Evolutionary conservation across 768 basidiomycete genomes (phyloP).

Genomic region (Obba rivulosa): DNA sequence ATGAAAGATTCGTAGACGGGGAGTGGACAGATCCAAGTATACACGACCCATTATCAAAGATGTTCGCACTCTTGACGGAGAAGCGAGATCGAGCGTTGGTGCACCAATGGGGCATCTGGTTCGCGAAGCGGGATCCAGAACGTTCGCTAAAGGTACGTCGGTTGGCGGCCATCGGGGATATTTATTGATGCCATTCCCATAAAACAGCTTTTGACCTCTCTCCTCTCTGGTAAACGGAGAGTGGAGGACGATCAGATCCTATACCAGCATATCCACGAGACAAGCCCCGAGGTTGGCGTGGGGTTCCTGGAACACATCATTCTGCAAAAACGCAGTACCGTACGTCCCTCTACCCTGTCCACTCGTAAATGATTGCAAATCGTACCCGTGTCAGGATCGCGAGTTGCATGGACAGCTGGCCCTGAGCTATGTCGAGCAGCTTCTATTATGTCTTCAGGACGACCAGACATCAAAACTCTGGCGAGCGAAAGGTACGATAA

Average conservation of each 20-base stretch:
- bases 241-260: conserved; percentile 57
- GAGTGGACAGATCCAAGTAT: conserved; percentile 60
- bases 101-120: conserved; percentile 78
- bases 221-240: conserved; percentile 50
- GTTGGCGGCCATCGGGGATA: neutral
- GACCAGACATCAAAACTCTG: conserved; percentile 57
- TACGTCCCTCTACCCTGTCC: conserved; percentile 24
- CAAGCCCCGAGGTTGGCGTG: conserved; percentile 55
- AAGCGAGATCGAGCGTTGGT: conserved; percentile 56
- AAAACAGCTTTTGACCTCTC: conserved; percentile 60
- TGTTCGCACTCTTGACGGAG: conserved; percentile 51
- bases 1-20: conserved; percentile 56
- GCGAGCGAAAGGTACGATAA: conserved; percentile 59
- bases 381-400: conserved; percentile 36
- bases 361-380: neutral
- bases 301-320: conserved; percentile 81
- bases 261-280: conserved; percentile 50
- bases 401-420: conserved; percentile 68
- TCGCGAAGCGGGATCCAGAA: conserved; percentile 62
- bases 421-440: conserved; percentile 44
- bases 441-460: conserved; percentile 44
- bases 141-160: conserved; percentile 61
- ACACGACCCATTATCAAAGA: conserved; percentile 54
- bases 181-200: too few relatives aligned
- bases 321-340: conserved; percentile 57